phyloP scores from a whole-genome alignment of 2,329 filamentous ascomycete species.

The Xylariaceae sp. region DNA sequence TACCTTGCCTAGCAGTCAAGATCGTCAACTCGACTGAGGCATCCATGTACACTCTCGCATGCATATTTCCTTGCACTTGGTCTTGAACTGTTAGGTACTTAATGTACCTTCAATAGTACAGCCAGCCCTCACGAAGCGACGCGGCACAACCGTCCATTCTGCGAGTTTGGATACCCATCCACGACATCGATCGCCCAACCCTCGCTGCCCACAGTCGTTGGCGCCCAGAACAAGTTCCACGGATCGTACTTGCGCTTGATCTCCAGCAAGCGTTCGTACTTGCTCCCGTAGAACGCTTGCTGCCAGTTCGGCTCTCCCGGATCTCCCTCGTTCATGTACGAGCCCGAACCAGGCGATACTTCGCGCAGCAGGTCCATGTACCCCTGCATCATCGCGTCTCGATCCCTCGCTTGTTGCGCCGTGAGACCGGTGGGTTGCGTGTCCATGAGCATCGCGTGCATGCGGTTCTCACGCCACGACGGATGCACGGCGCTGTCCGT shows the following conservation, averaged over 20 bases:
- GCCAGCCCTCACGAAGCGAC: too few species aligned
- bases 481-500: conserved; percentile 31
- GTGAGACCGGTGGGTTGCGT: conserved; percentile 13
- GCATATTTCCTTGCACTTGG: too few species aligned
- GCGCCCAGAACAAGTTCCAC: conserved; percentile 42
- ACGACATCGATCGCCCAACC: conserved; percentile 35
- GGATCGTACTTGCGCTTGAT: conserved; percentile 50
- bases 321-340: conserved; percentile 52
- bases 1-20: too few species aligned
- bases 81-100: too few species aligned
- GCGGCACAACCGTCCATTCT: conserved; percentile 21
- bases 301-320: conserved; percentile 43
- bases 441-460: conserved; percentile 32
- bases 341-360: conserved; percentile 36
- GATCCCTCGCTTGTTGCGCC: conserved; percentile 16
- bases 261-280: conserved; percentile 36
- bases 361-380: conserved; percentile 25
- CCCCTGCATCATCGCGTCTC: conserved; percentile 20
- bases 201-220: conserved; percentile 47
- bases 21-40: too few species aligned
- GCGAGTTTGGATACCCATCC: conserved; percentile 19
- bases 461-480: conserved; percentile 36
- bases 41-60: too few species aligned
- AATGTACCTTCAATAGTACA: too few species aligned
- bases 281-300: conserved; percentile 41